A percentile compares a stretch with the other conserved stretches of the same genome.
Conservation (phyloP, 2,329 filamentous ascomycete species). For the Aspergillus clavatus region DNA sequence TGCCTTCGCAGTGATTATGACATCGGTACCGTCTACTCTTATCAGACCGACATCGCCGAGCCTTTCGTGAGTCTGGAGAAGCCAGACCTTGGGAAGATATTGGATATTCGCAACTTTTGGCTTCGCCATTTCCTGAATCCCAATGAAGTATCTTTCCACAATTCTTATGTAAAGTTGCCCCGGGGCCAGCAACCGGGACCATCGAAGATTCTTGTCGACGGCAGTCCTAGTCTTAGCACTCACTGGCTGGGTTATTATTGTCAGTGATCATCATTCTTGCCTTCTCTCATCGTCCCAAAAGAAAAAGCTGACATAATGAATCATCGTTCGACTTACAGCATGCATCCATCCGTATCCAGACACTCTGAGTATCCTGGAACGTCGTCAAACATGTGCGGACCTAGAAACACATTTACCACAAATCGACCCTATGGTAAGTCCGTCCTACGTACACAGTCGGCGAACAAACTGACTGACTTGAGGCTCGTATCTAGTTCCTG, state of each 20-base stretch:
- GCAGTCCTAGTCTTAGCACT: slow-evolving; percentile 7
- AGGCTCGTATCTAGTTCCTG: slow-evolving; percentile 15
- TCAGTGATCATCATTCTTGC: slow-evolving; percentile 12
- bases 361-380: slow-evolving; percentile 17
- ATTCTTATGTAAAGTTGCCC: slow-evolving; percentile 20
- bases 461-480: slow-evolving; percentile 4
- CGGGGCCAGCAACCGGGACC: slow-evolving; percentile 18
- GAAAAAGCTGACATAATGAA: slow-evolving; percentile 3
- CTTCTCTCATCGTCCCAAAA: background rate
- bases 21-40: slow-evolving; percentile 27
- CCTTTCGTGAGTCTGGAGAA: slow-evolving; percentile 15
- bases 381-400: slow-evolving; percentile 36
- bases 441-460: background rate
- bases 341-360: slow-evolving; percentile 35
- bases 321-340: slow-evolving; percentile 16
- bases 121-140: slow-evolving; percentile 34
- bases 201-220: slow-evolving; percentile 10
- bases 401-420: slow-evolving; percentile 18
- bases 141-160: slow-evolving; percentile 23
- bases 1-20: slow-evolving; percentile 31
- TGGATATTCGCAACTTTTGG: slow-evolving; percentile 43
- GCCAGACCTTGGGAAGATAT: slow-evolving; percentile 28
- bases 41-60: background rate
- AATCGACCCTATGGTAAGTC: slow-evolving; percentile 22
- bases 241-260: slow-evolving; percentile 35